Evolutionary conservation across 805 yeast species (phyloP), one percentile per base, ranked within the genome.

Genomic region (Monosporozyma solicola): DNA sequence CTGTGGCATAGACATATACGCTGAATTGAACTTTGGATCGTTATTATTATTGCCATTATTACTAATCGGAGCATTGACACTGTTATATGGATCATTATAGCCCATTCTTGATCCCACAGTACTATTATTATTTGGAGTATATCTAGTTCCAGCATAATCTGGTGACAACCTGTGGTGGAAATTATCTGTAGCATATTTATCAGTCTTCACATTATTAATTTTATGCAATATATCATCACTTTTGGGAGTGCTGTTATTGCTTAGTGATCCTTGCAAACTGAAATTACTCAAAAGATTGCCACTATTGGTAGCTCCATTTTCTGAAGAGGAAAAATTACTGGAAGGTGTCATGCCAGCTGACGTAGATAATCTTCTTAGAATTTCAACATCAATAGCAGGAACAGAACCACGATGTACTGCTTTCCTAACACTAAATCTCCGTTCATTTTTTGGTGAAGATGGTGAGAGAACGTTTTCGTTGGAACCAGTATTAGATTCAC

Each of bases 301-400:
- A 27, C 16, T 27, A 44, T 25, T 44, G 4, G 29, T 44, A 15
- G 16, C 24, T 22, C 11, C 20, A 27, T 25, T 45, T 4, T 29
- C 33, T n/a, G 48, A 29, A 16, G 35, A 27, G 7, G 35, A 27
- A 13, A 16, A 8, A 29, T 45, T 45, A 29, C 33, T 29, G 24
- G 32, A 13, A 10, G 51, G 16, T 5, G 43, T 27, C 32, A 37
- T 39, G 15, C 31, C 31, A 25, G 51, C 32, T 37, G 25, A 52
- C 22, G 55, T 57, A 49, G 61, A 58, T n/a, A 62, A 56, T 48
- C 60, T 60, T 13, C 61, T 53, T 27, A 63, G 55, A 10, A 65
- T 37, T 48, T 62, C 65, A 24, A 60, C 59, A 39, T 63, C 67
- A 32, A 62, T 52, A 31, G 58, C 54, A 22, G 69, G 64, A 54